phyloP scores from a whole-genome alignment of 805 yeast species.

The Alloascoidea hylecoeti region DNA sequence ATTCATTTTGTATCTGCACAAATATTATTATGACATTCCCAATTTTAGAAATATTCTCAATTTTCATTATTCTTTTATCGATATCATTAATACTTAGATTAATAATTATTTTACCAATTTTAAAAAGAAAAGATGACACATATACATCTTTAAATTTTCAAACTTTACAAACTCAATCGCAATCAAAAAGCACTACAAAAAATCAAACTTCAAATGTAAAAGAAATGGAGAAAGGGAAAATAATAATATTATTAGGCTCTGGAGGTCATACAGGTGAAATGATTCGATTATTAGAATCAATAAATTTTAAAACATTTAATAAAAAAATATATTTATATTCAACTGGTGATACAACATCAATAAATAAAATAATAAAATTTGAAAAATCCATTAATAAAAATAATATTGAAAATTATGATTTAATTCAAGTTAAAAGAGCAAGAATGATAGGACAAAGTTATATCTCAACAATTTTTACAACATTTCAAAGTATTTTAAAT shows the following conservation, averaged over 20 bases:
- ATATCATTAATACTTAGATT: too few relatives aligned
- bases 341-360: conserved; percentile 37
- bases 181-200: too few relatives aligned
- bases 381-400: conserved; percentile 8
- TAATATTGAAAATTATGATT: conserved; percentile 8
- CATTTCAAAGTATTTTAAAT: conserved; percentile 21
- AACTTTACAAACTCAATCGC: too few relatives aligned
- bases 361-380: conserved; percentile 14
- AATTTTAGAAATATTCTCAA: too few relatives aligned
- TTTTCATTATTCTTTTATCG: too few relatives aligned
- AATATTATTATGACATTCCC: too few relatives aligned
- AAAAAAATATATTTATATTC: conserved; percentile 23
- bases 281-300: conserved; percentile 44
- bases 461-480: conserved; percentile 29
- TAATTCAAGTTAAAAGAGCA: conserved; percentile 35
- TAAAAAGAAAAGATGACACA: too few relatives aligned
- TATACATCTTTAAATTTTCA: too few relatives aligned
- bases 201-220: too few relatives aligned
- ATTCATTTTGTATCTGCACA: too few relatives aligned
- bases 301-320: conserved; percentile 15
- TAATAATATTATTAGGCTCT: conserved; percentile 71
- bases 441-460: conserved; percentile 44
- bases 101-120: too few relatives aligned
- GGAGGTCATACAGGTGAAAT: conserved; percentile 98
- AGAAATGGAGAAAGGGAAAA: too few relatives aligned